Evolutionary conservation across 2,329 filamentous ascomycete species (phyloP).

Genomic region (Acrocalymma vagum): DNA sequence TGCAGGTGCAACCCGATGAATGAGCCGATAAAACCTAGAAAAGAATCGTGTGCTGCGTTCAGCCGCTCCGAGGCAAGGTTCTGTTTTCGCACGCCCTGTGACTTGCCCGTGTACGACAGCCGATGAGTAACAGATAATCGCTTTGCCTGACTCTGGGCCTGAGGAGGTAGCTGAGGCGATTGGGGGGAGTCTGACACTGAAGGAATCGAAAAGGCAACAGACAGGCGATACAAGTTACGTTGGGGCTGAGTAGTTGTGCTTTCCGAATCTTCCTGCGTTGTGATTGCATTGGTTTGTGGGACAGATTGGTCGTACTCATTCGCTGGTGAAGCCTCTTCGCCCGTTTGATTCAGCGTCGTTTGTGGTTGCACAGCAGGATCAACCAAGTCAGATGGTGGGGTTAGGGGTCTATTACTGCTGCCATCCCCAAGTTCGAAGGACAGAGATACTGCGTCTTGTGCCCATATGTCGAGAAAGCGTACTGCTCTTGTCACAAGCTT

Average conservation of each 20-base stretch:
- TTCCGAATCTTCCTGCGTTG: constrained; percentile 36
- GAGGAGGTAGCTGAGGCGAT: constrained; percentile 35
- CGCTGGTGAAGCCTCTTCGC: constrained; percentile 52
- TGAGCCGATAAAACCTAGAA: constrained; percentile 88
- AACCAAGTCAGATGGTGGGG: constrained; percentile 47
- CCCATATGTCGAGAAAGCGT: constrained; percentile 86
- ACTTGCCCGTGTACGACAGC: constrained; percentile 76
- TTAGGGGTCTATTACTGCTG: constrained; percentile 43
- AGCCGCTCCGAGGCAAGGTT: constrained; percentile 86
- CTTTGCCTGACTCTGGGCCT: constrained; percentile 48
- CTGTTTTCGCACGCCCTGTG: constrained; percentile 68
- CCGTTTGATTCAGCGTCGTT: constrained; percentile 30
- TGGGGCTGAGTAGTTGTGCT: constrained; percentile 36
- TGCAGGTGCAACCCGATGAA: constrained; percentile 95
- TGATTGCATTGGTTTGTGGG: constrained; percentile 44
- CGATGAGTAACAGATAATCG: constrained; percentile 71
- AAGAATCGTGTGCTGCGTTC: constrained; percentile 81
- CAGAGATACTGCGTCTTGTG: constrained; percentile 65
- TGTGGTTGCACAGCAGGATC: constrained; percentile 39
- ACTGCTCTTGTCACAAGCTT: constrained; percentile 92
- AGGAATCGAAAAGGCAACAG: constrained; percentile 47
- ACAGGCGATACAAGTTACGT: constrained; percentile 40
- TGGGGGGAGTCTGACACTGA: constrained; percentile 46
- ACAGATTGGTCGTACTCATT: constrained; percentile 45
- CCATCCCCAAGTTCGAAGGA: constrained; percentile 47